Evolutionary conservation across 2,329 filamentous ascomycete species (phyloP).

Genomic region (Periconia sp.): DNA sequence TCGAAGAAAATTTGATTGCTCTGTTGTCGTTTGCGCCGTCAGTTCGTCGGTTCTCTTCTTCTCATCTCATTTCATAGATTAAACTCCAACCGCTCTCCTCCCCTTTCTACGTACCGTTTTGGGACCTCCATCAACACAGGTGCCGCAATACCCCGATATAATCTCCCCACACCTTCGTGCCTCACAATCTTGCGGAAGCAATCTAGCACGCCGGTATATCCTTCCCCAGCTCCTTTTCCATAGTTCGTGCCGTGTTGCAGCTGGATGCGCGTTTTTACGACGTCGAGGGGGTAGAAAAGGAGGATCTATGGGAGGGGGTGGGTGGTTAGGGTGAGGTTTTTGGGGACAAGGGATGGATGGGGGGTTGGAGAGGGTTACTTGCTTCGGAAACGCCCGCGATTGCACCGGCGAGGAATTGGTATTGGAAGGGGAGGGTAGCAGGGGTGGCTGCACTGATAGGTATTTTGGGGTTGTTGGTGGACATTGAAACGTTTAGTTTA

Average conservation of each 20-base stretch:
- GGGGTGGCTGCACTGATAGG: no score
- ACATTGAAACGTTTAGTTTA: no score
- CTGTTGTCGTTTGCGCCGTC: no score
- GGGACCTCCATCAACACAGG: slow-evolving; percentile 37
- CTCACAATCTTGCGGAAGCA: slow-evolving; percentile 31
- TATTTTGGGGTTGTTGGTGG: no score
- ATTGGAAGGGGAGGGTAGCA: slow-evolving; percentile 25
- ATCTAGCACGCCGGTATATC: slow-evolving; percentile 30
- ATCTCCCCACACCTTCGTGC: slow-evolving; percentile 23
- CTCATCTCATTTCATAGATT: background rate
- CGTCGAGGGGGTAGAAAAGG: slow-evolving; percentile 35
- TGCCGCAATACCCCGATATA: slow-evolving; percentile 35
- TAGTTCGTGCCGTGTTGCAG: slow-evolving; percentile 24
- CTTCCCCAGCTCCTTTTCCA: slow-evolving; percentile 14
- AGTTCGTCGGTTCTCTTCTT: no score
- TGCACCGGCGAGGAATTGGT: slow-evolving; percentile 34
- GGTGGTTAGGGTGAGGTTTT: background rate
- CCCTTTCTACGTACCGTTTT: slow-evolving; percentile 26
- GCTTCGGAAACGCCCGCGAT: slow-evolving; percentile 26
- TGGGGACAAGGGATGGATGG: background rate
- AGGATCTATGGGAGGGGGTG: slow-evolving; percentile 17
- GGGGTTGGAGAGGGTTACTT: background rate
- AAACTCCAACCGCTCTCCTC: no score
- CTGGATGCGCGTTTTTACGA: slow-evolving; percentile 36
- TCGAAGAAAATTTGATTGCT: slow-evolving; percentile 36